Evolutionary conservation across 169 alveolate genomes (phyloP).

Genomic region (Perkinsus olseni): DNA sequence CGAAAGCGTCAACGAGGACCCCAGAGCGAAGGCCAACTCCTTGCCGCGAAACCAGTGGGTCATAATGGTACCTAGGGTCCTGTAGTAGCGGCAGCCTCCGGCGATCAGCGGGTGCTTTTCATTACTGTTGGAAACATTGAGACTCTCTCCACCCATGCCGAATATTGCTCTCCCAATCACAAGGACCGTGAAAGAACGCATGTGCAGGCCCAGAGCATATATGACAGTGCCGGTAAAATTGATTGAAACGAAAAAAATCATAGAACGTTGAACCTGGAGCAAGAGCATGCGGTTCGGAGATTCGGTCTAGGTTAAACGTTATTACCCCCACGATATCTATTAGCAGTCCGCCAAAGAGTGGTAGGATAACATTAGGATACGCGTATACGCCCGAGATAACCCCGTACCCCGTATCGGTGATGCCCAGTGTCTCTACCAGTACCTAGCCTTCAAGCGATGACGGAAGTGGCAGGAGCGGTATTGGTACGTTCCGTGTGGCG

Average conservation of each 20-base stretch:
- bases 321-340: constrained; percentile 36
- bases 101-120: neutral
- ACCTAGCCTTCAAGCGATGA: neutral
- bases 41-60: constrained; percentile 48
- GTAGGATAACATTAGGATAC: constrained; percentile 51
- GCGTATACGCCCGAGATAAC: constrained; percentile 49
- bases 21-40: constrained; percentile 52
- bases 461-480: neutral
- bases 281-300: neutral
- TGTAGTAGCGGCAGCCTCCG: neutral
- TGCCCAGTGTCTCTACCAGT: neutral
- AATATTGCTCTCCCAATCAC: constrained; percentile 49
- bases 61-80: constrained; percentile 24
- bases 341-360: constrained; percentile 58
- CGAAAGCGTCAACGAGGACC: constrained; percentile 34
- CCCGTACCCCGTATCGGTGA: constrained; percentile 22
- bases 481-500: neutral
- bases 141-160: constrained; percentile 58
- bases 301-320: neutral
- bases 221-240: constrained; percentile 36
- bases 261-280: constrained; percentile 21
- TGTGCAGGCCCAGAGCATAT: constrained; percentile 35
- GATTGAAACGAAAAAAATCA: constrained; percentile 28
- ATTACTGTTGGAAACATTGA: constrained; percentile 39
- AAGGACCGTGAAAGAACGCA: constrained; percentile 30